phyloP scores from a whole-genome alignment of 257 asterid species.

The Lycium barbarum region DNA sequence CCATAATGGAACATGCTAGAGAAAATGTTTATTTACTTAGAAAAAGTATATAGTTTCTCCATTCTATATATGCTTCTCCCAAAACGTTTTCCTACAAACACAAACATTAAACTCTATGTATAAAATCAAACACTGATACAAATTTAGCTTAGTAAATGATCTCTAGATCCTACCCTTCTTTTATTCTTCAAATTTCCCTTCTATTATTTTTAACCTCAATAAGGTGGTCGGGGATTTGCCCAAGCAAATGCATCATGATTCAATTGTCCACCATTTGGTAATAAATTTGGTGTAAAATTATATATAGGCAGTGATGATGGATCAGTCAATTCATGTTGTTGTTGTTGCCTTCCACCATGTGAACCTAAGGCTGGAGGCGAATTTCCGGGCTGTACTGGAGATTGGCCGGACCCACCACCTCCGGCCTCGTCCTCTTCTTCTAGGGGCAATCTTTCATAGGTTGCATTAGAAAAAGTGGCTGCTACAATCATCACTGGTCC shows the following conservation, averaged over 20 bases:
- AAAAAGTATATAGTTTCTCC: slow-evolving; percentile 24
- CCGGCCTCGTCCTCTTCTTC: slow-evolving; percentile 53
- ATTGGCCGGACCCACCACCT: slow-evolving; percentile 24
- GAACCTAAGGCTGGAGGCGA: slow-evolving; percentile 46
- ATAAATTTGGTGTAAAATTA: slow-evolving; percentile 54
- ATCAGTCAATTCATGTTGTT: slow-evolving; percentile 45
- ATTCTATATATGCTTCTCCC: slow-evolving; percentile 27
- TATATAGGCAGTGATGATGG: slow-evolving; percentile 50
- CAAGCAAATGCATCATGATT: slow-evolving; percentile 67
- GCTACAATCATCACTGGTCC: slow-evolving; percentile 71
- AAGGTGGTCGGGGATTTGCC: slow-evolving; percentile 51
- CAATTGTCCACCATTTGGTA: slow-evolving; percentile 60
- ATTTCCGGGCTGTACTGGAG: slow-evolving; percentile 11
- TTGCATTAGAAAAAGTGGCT: slow-evolving; percentile 67
- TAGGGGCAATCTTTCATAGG: slow-evolving; percentile 67
- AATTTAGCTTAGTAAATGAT: slow-evolving; percentile 23
- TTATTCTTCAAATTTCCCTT: slow-evolving; percentile 20
- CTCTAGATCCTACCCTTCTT: slow-evolving; percentile 19
- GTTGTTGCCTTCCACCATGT: slow-evolving; percentile 27
- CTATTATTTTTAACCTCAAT: slow-evolving; percentile 31
- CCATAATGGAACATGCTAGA: slow-evolving; percentile 22
- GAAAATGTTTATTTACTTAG: slow-evolving; percentile 24
- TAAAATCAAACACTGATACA: slow-evolving; percentile 22
- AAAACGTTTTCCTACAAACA: slow-evolving; percentile 26
- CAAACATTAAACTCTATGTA: slow-evolving; percentile 16